phyloP scores from a whole-genome alignment of 768 basidiomycete species.

The Russula olivacea region DNA sequence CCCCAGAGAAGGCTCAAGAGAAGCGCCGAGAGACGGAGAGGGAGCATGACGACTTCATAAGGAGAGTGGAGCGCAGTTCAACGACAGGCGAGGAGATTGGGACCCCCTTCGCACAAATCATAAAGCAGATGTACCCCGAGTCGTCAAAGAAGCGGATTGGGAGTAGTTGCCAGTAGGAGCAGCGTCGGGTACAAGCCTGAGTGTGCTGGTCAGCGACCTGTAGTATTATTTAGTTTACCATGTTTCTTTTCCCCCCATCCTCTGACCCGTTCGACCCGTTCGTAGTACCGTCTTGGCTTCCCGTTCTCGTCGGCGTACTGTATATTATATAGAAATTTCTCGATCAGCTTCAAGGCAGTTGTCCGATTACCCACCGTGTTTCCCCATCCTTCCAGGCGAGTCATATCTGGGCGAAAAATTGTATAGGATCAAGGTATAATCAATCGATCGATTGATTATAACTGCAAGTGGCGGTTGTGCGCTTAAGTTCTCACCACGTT shows the following conservation, averaged over 20 bases:
- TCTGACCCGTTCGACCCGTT: background rate
- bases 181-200: background rate
- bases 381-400: background rate
- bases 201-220: too few relatives aligned
- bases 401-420: too few relatives aligned
- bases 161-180: background rate
- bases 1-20: background rate
- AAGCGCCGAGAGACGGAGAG: background rate
- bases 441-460: background rate
- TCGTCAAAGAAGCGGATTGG: background rate
- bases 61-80: background rate
- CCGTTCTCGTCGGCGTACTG: background rate
- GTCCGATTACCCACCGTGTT: background rate
- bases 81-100: background rate
- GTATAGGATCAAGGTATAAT: background rate
- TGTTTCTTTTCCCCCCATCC: background rate
- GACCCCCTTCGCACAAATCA: background rate
- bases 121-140: background rate
- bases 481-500: too few relatives aligned
- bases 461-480: background rate
- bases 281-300: background rate
- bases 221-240: too few relatives aligned
- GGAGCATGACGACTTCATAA: background rate
- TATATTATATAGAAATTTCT: background rate
- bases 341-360: background rate